Evolutionary conservation across 768 basidiomycete genomes (phyloP).

Genomic region (Boletus insuetus): DNA sequence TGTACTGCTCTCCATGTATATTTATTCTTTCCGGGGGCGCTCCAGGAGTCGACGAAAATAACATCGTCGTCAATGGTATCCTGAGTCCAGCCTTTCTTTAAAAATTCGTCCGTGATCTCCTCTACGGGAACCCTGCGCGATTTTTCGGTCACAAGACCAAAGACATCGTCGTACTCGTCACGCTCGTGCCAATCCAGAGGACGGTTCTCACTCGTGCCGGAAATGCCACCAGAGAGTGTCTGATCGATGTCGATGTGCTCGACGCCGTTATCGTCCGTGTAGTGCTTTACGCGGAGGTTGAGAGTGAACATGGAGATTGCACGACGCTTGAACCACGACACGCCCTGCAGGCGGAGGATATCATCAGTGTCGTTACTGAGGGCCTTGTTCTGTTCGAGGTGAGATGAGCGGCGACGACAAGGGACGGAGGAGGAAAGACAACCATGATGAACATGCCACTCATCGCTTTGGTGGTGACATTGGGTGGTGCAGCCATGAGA

Average conservation of each 20-base stretch:
- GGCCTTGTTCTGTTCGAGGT: slow-evolving; percentile 54
- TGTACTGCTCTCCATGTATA: slow-evolving; percentile 62
- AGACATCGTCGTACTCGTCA: slow-evolving; percentile 55
- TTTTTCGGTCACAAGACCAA: slow-evolving; percentile 56
- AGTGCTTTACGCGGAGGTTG: slow-evolving; percentile 62
- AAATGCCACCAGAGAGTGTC: slow-evolving; percentile 58
- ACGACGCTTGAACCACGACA: slow-evolving; percentile 68
- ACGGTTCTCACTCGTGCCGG: slow-evolving; percentile 55
- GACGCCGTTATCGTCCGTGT: slow-evolving; percentile 52
- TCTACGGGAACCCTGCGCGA: slow-evolving; percentile 48
- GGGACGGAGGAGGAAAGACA: slow-evolving; percentile 4
- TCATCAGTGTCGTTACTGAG: slow-evolving; percentile 61
- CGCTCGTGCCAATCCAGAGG: slow-evolving; percentile 55
- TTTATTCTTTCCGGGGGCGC: slow-evolving; percentile 60
- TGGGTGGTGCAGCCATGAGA: slow-evolving; percentile 62
- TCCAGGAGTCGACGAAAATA: slow-evolving; percentile 43
- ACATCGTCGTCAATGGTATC: slow-evolving; percentile 37
- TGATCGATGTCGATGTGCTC: slow-evolving; percentile 72
- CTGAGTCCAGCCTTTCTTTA: slow-evolving; percentile 43
- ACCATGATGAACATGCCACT: slow-evolving; percentile 66
- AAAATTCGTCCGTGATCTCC: slow-evolving; percentile 43
- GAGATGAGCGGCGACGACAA: slow-evolving; percentile 1
- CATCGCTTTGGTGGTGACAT: slow-evolving; percentile 58
- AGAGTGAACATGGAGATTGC: slow-evolving; percentile 56
- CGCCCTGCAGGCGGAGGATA: slow-evolving; percentile 68